These are phyloP conservation scores for Colletotrichum sansevieriae DNA, from an alignment of 2,329 filamentous ascomycete species.

Conservation along the genomic window DNA sequence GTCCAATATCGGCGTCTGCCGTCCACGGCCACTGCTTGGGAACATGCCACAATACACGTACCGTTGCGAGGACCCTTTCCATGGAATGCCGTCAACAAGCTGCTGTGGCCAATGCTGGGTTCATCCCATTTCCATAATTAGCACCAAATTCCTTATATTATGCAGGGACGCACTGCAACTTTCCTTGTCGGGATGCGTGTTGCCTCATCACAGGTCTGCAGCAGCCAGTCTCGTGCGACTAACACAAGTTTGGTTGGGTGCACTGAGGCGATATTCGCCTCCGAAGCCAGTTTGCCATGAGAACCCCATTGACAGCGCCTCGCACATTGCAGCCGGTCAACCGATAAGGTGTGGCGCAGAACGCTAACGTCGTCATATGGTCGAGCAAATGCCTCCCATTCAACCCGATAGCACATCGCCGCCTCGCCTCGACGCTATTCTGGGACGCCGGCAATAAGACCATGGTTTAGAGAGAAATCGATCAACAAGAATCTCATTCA, in stretches of 20 bases:
- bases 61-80: slow-evolving; percentile 28
- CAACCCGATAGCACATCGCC: slow-evolving; percentile 6
- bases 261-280: slow-evolving; percentile 15
- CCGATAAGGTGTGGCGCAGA: slow-evolving; percentile 19
- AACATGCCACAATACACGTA: slow-evolving; percentile 31
- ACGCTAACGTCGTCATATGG: slow-evolving; percentile 24
- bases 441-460: slow-evolving; percentile 1
- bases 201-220: slow-evolving; percentile 14
- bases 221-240: slow-evolving; percentile 24
- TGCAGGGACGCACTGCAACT: slow-evolving; percentile 35
- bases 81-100: slow-evolving; percentile 24
- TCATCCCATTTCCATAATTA: slow-evolving; percentile 42
- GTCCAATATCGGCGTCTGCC: slow-evolving; percentile 31
- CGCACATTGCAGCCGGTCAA: slow-evolving; percentile 7
- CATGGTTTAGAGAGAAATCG: slow-evolving; percentile 7
- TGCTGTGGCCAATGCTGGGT: slow-evolving; percentile 32
- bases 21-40: not conserved
- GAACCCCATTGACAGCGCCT: no score
- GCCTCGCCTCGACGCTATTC: slow-evolving; percentile 7
- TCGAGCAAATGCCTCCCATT: slow-evolving; percentile 8
- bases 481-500: slow-evolving; percentile 1
- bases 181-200: slow-evolving; percentile 29
- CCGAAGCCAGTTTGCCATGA: slow-evolving; percentile 6
- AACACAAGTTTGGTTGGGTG: slow-evolving; percentile 4
- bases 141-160: slow-evolving; percentile 32